Base-by-base conservation (phyloP, 2,329 filamentous ascomycete genomes). In the Pseudogymnoascus sp. region DNA sequence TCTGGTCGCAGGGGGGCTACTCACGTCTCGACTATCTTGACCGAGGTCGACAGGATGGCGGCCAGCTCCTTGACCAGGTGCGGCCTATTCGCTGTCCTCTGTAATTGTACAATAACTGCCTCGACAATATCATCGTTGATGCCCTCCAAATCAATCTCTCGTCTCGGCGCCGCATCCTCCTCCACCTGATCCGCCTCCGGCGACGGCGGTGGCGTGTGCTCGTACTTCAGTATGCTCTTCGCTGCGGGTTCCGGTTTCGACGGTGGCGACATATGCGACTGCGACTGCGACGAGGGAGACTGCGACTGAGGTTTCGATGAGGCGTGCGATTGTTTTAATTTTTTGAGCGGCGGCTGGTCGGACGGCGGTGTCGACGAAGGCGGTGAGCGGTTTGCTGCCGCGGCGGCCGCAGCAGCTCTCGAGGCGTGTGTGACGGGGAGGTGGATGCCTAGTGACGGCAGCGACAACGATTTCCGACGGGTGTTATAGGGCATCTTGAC, bases 41-140 rank as follows among this genome's bases (percentile, higher is more conserved):
- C 87, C 64, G 84, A 84, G 64, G 84, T 83, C 67, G 89, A 84
- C 63, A 97, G 81, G 59, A 95, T 83, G 12, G 86, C 83, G 60
- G 92, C 91, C 53, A 99, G 82, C 75, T 97, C 93, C 76, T 96
- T 97, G 65, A 97, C 91, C 30, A 97, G 80, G 75, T 97, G 93
- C 61, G 94, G 94, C 61, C 92, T 83, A 75, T 99, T 99, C 64
- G 86, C 89, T 1, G 92, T 95, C 72, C 88, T 88, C 74, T 96
- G 87, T 61, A 99, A 79, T 75, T 96, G 91, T 68, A 90, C 77
- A 69, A 97, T 90, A 57, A 95, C 91, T 14, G 86, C 91, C 71
- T 95, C 88, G 59, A 99, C 93, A 68, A 99, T 96, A 70, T 96
- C 91, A 74, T 99, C 94, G 71, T 92, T 91, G 75, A 97, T 92